Evolutionary conservation across 2,329 filamentous ascomycete genomes (phyloP), one percentile per base, ranked within the genome.

Genomic region (Raffaelea arxii): DNA sequence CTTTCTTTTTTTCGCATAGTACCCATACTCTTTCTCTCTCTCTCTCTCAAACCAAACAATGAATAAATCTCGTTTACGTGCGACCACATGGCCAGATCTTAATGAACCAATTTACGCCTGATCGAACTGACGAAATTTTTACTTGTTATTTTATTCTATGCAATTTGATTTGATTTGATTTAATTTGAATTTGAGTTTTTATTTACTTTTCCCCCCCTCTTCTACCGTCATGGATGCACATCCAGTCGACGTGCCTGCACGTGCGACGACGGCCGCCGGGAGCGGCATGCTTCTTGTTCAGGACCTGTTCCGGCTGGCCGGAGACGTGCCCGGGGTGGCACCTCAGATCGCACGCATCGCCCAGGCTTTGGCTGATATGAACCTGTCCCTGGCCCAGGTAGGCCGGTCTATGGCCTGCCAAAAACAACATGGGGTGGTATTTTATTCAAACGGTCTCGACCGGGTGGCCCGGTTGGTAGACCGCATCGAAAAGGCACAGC

Each of bases 301-400:
- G 19, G 52, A 54, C 25, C 46, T 54, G 5, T 51, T 50, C 41
- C 49, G 40, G 3, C 49, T 54, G 14, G 50, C 48, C 18, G 41
- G 45, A 23, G 48, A 52, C 27, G 24, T 48, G 32, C 43, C 39
- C 25, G 43, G 12, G 18, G 40, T 50, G n/a, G 50, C 47, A 30
- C 27, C 43, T 16, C 50, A 52, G 41, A 52, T 54, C 22, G 47
- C 47, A 36, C 46, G 47, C 35, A 51, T 54, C 23, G 52, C 48
- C 2, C 52, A 52, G 42, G 49, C 49, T 4, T 54, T 54, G 44
- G 36, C 49, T 42, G 46, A 48, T 44, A 41, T 54, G 46, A 54
- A 54, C 44, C 25, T 51, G 12, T 37, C 47, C 3, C 37, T 54
- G 25, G 44, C 46, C 4, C 23, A 39, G 3, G 50, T 44, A 19